Percentiles rank a stretch among this genome's conserved stretches.
These are phyloP conservation scores for Aspergillus sparsus DNA, from an alignment of 495 filamentous ascomycete genomes.

Conservation along the genomic window DNA sequence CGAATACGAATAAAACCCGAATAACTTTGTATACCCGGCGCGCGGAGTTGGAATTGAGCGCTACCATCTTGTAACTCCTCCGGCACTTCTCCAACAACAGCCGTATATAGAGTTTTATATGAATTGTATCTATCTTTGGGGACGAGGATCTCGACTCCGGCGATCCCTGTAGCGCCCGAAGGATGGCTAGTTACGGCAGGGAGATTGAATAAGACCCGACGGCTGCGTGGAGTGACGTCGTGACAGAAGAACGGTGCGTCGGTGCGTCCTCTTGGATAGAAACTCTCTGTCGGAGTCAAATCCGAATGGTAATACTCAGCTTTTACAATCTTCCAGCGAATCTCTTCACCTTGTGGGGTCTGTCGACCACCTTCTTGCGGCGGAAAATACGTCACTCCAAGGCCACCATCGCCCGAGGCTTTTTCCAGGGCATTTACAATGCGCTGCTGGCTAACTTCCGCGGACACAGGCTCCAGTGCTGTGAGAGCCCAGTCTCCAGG, in stretches of 20 bases:
- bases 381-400: slow-evolving; percentile 14
- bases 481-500: slow-evolving; percentile 20
- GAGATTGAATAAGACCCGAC: slow-evolving; percentile 12
- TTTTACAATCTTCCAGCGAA: slow-evolving; percentile 18
- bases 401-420: not conserved
- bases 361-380: slow-evolving; percentile 17
- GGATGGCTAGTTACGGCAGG: slow-evolving; percentile 14
- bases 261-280: slow-evolving; percentile 15
- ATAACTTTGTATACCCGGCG: slow-evolving; percentile 5
- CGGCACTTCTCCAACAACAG: slow-evolving; percentile 12
- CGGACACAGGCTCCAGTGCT: slow-evolving; percentile 6
- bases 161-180: slow-evolving; percentile 16
- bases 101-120: slow-evolving; percentile 9
- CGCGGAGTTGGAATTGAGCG: slow-evolving; percentile 7
- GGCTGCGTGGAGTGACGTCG: slow-evolving; percentile 13
- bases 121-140: slow-evolving; percentile 4
- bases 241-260: slow-evolving; percentile 23
- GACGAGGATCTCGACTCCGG: slow-evolving; percentile 13
- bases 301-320: slow-evolving; percentile 8
- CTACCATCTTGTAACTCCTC: not conserved
- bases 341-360: slow-evolving; percentile 8
- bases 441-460: slow-evolving; percentile 11
- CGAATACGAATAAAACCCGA: slow-evolving; percentile 10
- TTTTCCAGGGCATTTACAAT: slow-evolving; percentile 5
- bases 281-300: slow-evolving; percentile 10